Conservation (phyloP, 208 protist species). For the Leishmania aethiopica region DNA sequence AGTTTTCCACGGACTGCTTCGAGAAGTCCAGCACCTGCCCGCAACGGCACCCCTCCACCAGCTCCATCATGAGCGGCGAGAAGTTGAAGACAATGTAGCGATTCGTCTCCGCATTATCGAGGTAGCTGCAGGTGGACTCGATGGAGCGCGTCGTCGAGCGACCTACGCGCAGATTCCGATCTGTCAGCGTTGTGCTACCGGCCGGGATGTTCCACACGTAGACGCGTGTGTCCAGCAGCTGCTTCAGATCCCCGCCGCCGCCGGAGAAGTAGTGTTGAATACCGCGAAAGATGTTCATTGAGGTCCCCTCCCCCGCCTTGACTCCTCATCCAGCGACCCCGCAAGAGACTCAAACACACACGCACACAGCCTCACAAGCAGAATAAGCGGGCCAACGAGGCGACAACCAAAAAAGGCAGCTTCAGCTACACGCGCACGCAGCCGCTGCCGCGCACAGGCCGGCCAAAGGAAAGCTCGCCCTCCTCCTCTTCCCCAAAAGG, state of each 20-base stretch:
- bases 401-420: neutral
- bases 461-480: no score
- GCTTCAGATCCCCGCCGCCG: constrained; percentile 35
- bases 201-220: constrained; percentile 81
- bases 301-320: neutral
- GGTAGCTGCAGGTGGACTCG: constrained; percentile 38
- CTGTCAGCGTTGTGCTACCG: constrained; percentile 45
- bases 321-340: neutral
- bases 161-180: constrained; percentile 49
- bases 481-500: no score
- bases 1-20: constrained; percentile 74
- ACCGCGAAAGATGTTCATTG: constrained; percentile 52
- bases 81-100: constrained; percentile 86
- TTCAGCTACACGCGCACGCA: neutral
- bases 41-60: constrained; percentile 49
- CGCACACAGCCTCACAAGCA: no score
- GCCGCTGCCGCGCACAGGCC: neutral
- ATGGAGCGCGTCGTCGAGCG: constrained; percentile 52
- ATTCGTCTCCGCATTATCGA: constrained; percentile 55
- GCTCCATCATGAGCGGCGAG: constrained; percentile 75
- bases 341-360: no score
- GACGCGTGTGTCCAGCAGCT: constrained; percentile 68
- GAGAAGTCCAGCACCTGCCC: constrained; percentile 82
- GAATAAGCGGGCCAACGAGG: neutral
- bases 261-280: constrained; percentile 42